These are phyloP conservation scores for Trichoderma sp. DNA, from an alignment of 2,329 filamentous ascomycete genomes.

Conservation along the genomic window DNA sequence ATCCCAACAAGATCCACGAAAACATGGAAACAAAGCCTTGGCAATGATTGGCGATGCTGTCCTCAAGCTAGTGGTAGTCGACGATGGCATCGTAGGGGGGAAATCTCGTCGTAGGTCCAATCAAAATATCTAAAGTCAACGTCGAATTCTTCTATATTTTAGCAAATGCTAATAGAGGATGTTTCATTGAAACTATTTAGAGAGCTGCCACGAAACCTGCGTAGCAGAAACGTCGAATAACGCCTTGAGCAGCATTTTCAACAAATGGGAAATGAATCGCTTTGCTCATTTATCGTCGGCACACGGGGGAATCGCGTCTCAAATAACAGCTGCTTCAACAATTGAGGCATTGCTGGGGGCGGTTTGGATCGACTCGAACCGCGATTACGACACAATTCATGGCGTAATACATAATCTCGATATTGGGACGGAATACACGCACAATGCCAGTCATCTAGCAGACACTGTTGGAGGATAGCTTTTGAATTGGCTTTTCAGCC, in stretches of 20 bases:
- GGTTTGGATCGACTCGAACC: not conserved
- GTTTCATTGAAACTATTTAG: not conserved
- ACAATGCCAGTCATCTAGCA: too few species aligned
- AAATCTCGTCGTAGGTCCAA: not conserved
- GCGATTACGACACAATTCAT: not conserved
- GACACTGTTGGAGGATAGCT: too few species aligned
- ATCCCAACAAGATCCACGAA: not conserved
- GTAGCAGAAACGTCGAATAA: not conserved
- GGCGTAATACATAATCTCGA: not conserved
- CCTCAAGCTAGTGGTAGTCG: not conserved
- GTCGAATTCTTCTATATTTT: too few species aligned
- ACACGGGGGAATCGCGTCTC: not conserved
- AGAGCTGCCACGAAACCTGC: not conserved
- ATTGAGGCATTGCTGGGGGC: not conserved
- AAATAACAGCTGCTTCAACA: not conserved
- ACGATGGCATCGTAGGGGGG: not conserved
- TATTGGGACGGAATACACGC: too few species aligned
- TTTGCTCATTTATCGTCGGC: not conserved
- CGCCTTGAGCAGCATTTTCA: not conserved
- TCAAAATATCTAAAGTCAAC: not conserved
- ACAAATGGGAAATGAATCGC: not conserved
- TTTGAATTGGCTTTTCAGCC: too few species aligned
- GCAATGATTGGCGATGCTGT: slow-evolving; percentile 6
- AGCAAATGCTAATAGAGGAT: not conserved
- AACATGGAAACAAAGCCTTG: not conserved